Base-by-base conservation (phyloP, 2,329 filamentous ascomycete species). In the Drechslerella dactyloides region DNA sequence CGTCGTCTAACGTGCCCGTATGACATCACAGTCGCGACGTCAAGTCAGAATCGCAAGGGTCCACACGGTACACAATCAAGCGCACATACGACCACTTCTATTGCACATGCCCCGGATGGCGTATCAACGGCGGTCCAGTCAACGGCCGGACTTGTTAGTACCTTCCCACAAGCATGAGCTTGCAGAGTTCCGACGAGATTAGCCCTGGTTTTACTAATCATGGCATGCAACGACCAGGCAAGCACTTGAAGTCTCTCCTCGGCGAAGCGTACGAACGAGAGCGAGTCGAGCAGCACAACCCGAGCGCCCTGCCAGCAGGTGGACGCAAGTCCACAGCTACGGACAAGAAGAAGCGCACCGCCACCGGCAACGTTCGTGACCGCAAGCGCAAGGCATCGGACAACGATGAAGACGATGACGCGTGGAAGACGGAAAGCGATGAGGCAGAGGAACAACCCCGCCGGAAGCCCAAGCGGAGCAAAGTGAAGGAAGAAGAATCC, bases 211-310 rank as follows among this genome's bases (percentile, higher is more conserved):
- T 17, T 13, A 15, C 19, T 51, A 8, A 11, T 13, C 11, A 15
- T 27, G 35, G 8, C 42, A 52, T 55, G 1, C 1, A 51, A 15
- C 21, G 40, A 19, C 17, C n/a, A 65, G 62, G 75, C 59, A 65
- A 69, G 30, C 76, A 77, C 55, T 60, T 77, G 37, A 75, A 74
- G 55, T 48, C 58, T 4, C 48, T 76, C 19, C 51, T 77, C 0
- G 76, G 76, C 6, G 65, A 64, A 27, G 56, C 51, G 10, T 77
- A 76, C 33, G 75, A 77, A 60, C 69, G 74, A 51, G 75, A 74
- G 51, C 54, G 75, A 33, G 27, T 76, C 51, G 73, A 75, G 23
- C 15, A 24, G 11, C 57, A 56, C 19, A 73, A 69, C 37, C 61
- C 73, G 0, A 60, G 58, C 30, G 54, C 44, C 7, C n/a, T 33